Evolutionary conservation across 2,329 filamentous ascomycete genomes (phyloP).

Genomic region (Zymoseptoria ardabiliae): DNA sequence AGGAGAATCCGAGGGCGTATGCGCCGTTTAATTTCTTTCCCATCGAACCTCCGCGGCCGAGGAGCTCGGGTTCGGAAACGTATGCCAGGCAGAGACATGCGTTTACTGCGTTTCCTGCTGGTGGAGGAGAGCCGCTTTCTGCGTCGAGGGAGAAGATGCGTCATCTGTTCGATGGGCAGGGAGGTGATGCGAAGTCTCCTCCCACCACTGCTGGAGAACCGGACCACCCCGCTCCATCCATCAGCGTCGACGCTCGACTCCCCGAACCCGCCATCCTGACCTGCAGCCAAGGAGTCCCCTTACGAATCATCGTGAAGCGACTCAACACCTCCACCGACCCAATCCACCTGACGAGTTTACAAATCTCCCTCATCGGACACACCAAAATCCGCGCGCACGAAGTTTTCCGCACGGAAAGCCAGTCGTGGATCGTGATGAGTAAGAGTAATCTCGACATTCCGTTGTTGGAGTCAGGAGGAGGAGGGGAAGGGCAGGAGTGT

Average conservation of each 20-base stretch:
- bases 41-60: constrained; percentile 76
- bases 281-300: constrained; percentile 76
- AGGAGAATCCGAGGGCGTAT: constrained; percentile 69
- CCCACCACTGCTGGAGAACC: constrained; percentile 21
- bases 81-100: constrained; percentile 70
- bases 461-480: constrained; percentile 50
- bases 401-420: constrained; percentile 60
- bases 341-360: constrained; percentile 68
- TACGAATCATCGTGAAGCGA: constrained; percentile 74
- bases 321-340: constrained; percentile 60
- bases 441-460: constrained; percentile 64
- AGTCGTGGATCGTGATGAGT: constrained; percentile 68
- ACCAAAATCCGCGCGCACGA: constrained; percentile 76
- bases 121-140: neutral
- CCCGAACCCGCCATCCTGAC: constrained; percentile 84
- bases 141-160: constrained; percentile 45
- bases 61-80: constrained; percentile 63
- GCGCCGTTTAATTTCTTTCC: constrained; percentile 77
- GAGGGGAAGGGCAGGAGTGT: constrained; percentile 47
- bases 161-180: constrained; percentile 58
- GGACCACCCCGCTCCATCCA: constrained; percentile 42
- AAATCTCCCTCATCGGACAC: constrained; percentile 72
- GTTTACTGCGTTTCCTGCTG: constrained; percentile 36
- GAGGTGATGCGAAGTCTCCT: constrained; percentile 27
- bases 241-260: constrained; percentile 74